Evolutionary conservation across 768 basidiomycete genomes (phyloP).

Genomic region (Russula sp.): DNA sequence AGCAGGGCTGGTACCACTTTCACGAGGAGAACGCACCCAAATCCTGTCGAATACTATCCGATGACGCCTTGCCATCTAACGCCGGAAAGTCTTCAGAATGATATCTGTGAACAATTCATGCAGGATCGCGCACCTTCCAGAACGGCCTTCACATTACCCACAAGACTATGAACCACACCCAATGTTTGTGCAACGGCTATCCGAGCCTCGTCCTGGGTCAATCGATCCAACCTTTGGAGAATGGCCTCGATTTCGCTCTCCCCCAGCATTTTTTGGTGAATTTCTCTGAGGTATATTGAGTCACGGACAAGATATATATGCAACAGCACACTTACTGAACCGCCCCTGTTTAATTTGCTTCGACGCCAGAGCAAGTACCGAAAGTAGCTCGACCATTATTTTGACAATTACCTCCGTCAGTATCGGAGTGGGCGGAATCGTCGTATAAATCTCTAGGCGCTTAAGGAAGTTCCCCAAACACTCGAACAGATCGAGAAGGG

Average conservation of each 20-base stretch:
- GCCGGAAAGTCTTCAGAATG: no score
- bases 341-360: neutral
- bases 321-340: neutral
- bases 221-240: neutral
- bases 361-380: neutral
- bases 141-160: neutral
- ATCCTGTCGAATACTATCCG: neutral
- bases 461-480: neutral
- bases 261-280: neutral
- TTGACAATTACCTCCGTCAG: neutral
- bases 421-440: neutral
- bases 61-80: neutral
- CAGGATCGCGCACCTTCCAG: neutral
- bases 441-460: neutral
- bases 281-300: neutral
- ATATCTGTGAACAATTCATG: neutral
- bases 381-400: neutral
- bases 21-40: neutral
- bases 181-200: neutral
- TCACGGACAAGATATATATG: no score
- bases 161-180: neutral
- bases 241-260: neutral
- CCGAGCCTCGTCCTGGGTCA: neutral
- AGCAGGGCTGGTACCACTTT: neutral
- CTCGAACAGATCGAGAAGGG: neutral